Evolutionary conservation across 1,284 basidiomycete species (phyloP).

Genomic region (Cerrena zonata): DNA sequence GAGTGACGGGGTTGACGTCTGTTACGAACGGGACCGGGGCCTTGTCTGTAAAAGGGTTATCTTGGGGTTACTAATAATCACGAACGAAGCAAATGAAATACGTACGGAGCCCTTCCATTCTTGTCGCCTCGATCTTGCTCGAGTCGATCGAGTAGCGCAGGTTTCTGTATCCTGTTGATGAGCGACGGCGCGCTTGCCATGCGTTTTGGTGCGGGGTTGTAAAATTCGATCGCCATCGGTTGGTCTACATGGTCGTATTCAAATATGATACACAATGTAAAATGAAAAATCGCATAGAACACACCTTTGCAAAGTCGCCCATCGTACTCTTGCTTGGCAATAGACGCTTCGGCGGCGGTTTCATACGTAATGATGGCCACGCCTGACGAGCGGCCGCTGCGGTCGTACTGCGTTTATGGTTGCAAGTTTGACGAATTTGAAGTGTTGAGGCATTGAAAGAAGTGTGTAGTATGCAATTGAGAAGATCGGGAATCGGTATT

Average conservation of each 20-base stretch:
- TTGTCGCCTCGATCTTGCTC: constrained; percentile 37
- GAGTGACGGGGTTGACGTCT: constrained; percentile 14
- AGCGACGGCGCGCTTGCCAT: constrained; percentile 51
- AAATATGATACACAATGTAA: background rate
- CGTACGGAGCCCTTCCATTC: constrained; percentile 13
- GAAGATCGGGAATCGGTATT: constrained; percentile 36
- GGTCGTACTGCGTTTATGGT: constrained; percentile 83
- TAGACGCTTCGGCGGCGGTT: constrained; percentile 70
- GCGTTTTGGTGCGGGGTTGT: constrained; percentile 41
- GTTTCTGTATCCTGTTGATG: constrained; percentile 60
- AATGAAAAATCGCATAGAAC: background rate
- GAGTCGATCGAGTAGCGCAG: constrained; percentile 54
- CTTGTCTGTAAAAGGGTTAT: constrained; percentile 12
- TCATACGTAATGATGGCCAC: constrained; percentile 80
- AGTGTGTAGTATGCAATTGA: too few relatives aligned
- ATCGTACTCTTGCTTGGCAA: constrained; percentile 82
- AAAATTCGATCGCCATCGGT: constrained; percentile 72
- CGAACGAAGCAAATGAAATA: background rate
- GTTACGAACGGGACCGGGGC: constrained; percentile 37
- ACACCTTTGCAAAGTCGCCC: constrained; percentile 87
- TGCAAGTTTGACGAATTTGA: constrained; percentile 6
- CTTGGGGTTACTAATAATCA: background rate
- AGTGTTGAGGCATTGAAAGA: too few relatives aligned
- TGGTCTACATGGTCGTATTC: constrained; percentile 51
- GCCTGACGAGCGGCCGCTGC: constrained; percentile 88